A percentile compares a stretch with the other conserved stretches of the same genome.
Conservation (phyloP, 192 early-diverging fungal species). For the Podila verticillata region DNA sequence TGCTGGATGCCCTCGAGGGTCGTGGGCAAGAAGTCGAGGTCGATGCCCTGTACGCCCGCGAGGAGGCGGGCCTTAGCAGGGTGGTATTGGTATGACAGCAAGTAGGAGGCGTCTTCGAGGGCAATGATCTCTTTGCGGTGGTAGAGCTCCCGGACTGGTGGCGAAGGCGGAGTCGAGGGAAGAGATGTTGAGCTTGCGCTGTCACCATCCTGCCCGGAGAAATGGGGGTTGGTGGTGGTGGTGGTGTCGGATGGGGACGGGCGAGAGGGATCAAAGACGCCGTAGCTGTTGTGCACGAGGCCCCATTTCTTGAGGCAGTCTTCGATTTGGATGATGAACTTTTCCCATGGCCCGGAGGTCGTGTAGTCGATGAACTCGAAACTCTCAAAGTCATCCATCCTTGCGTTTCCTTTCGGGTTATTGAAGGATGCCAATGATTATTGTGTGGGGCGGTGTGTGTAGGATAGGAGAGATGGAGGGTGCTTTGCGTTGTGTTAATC, state of each 20-base stretch:
- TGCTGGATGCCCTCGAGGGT: slow-evolving; percentile 28
- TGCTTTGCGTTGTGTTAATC: no score
- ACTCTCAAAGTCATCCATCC: slow-evolving; percentile 66
- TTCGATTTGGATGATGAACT: slow-evolving; percentile 71
- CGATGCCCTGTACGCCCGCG: slow-evolving; percentile 44
- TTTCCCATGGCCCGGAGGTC: slow-evolving; percentile 74
- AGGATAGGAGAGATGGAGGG: not conserved
- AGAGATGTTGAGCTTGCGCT: not conserved
- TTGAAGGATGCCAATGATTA: not conserved
- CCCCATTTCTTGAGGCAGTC: slow-evolving; percentile 65
- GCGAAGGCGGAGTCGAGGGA: slow-evolving; percentile 3
- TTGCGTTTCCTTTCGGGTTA: not conserved
- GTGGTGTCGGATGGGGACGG: not conserved
- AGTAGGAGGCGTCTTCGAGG: slow-evolving; percentile 47
- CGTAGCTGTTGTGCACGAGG: slow-evolving; percentile 61
- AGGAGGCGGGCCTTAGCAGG: slow-evolving; percentile 30
- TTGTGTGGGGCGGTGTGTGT: not conserved
- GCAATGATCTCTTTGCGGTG: slow-evolving; percentile 38
- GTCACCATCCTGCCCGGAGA: not conserved
- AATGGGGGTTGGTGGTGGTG: not conserved
- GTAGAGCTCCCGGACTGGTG: slow-evolving; percentile 19
- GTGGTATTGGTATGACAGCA: slow-evolving; percentile 53
- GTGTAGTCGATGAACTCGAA: slow-evolving; percentile 84
- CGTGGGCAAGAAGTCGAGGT: slow-evolving; percentile 53
- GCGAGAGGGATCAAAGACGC: slow-evolving; percentile 56